phyloP scores from a whole-genome alignment of 2,329 filamentous ascomycete genomes.

The Plenodomus lindquistii region DNA sequence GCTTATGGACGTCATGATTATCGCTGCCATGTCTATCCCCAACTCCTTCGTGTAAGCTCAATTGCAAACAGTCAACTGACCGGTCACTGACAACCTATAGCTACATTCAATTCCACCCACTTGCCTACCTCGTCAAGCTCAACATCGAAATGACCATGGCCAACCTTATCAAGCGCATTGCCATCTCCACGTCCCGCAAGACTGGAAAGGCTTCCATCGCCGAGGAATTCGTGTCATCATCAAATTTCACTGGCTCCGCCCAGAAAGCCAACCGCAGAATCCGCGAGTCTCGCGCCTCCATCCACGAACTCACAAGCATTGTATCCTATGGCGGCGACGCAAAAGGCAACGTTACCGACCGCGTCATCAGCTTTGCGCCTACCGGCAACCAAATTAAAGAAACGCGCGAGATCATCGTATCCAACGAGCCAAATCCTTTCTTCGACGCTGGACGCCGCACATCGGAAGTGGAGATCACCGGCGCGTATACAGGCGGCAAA shows the following conservation, averaged over 20 bases:
- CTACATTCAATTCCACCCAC: slow-evolving; percentile 56
- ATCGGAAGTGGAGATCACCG: slow-evolving; percentile 15
- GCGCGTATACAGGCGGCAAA: slow-evolving; percentile 5
- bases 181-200: slow-evolving; percentile 34
- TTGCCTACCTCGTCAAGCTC: slow-evolving; percentile 55
- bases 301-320: slow-evolving; percentile 32
- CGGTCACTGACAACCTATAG: slow-evolving; percentile 18
- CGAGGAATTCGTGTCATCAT: slow-evolving; percentile 35
- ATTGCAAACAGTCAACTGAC: too few relatives aligned
- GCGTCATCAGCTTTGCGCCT: slow-evolving; percentile 24
- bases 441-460: slow-evolving; percentile 8
- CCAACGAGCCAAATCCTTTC: slow-evolving; percentile 27
- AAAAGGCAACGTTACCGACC: slow-evolving; percentile 10
- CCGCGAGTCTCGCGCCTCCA: slow-evolving; percentile 7
- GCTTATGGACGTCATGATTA: slow-evolving; percentile 55
- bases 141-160: slow-evolving; percentile 59
- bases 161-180: slow-evolving; percentile 51
- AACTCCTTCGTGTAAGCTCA: slow-evolving; percentile 51
- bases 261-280: slow-evolving; percentile 8
- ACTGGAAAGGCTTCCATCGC: slow-evolving; percentile 31
- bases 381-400: slow-evolving; percentile 36
- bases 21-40: slow-evolving; percentile 52
- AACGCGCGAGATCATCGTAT: slow-evolving; percentile 32
- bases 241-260: slow-evolving; percentile 24
- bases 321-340: slow-evolving; percentile 21